A percentile compares a stretch with the other conserved stretches of the same genome.
Conservation (phyloP, 768 basidiomycete species). For the Psilocybe cubensis region DNA sequence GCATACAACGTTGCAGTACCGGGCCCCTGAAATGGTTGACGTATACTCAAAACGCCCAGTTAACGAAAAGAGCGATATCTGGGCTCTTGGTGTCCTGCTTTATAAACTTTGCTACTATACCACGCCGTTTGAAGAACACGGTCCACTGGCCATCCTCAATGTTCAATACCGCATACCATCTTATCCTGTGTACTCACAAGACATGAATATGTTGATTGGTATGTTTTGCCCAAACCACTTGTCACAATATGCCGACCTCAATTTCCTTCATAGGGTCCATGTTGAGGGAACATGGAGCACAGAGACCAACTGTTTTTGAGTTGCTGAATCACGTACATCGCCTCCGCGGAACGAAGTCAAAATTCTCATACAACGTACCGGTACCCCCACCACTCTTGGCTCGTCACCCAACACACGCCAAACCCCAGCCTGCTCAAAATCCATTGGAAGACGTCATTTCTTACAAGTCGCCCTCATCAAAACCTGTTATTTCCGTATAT, state of each 20-base stretch:
- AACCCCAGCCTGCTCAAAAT: conserved; percentile 20
- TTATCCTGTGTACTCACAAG: conserved; percentile 83
- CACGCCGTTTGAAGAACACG: conserved; percentile 98
- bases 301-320: conserved; percentile 89
- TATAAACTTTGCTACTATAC: conserved; percentile 99
- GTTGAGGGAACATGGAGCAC: conserved; percentile 88
- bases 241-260: conserved; percentile 8
- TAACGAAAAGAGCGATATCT: conserved; percentile 95
- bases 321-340: conserved; percentile 81
- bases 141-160: conserved; percentile 93
- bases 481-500: conserved; percentile 15
- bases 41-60: conserved; percentile 80
- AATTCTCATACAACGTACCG: conserved; percentile 68
- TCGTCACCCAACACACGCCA: conserved; percentile 19
- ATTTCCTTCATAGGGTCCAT: conserved; percentile 66
- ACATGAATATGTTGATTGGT: conserved; percentile 88
- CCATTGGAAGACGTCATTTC: conserved; percentile 32
- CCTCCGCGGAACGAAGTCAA: conserved; percentile 85
- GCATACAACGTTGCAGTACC: conserved; percentile 95
- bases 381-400: conserved; percentile 50
- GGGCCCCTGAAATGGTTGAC: conserved; percentile 99
- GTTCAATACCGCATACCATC: conserved; percentile 93
- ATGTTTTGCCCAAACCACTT: conserved; percentile 24
- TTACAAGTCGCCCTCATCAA: conserved; percentile 23
- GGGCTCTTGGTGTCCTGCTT: conserved; percentile 95